Evolutionary conservation across 805 yeast genomes (phyloP), one percentile per base, ranked within the genome.

Genomic region (Pichia paraexigua): DNA sequence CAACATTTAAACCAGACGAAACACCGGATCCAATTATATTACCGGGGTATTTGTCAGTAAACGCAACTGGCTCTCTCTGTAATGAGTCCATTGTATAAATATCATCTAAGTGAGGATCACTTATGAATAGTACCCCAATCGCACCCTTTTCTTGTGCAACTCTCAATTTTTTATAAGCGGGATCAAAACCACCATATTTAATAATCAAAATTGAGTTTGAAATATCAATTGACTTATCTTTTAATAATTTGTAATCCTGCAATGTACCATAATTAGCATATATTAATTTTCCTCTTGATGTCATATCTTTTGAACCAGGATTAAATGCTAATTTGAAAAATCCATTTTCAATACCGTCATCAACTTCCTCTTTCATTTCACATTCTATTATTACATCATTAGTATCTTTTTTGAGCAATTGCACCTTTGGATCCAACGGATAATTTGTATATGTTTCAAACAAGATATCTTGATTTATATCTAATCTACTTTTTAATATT

Each of bases 11-110:
- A 13, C 37, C 46, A 2, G 57, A 56, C 0, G 83, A 72, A 82
- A 85, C 81, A 2, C 95, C 96, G 0, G 96, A 95, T 3, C 86
- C 76, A 37, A 87, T 63, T 4, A 89, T 78, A 64, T 90, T 94
- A 10, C 97, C 97, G 1, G 92, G 78, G 52, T 79, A 77, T 49
- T 67, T 68, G 51, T 83, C 79, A 0, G 83, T 74, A 37, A 59
- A 57, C 0, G 82, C 85, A 6, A 82, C 85, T 43, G 84, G 73
- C 43, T 71, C 74, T 46, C 78, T 72, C 59, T 78, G 78, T 30
- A 85, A 77, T 1, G 77, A 69, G 35, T 71, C 74, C 52, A 71
- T 71, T 3, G 68, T 60, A 49, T 69, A 71, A 20, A 59, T 65
- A 20, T 60, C 41, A 7, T 57, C 54, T 4, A 47, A 25, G 12